Base-by-base conservation (phyloP, 805 yeast genomes). In the Candida tammaniensis region DNA sequence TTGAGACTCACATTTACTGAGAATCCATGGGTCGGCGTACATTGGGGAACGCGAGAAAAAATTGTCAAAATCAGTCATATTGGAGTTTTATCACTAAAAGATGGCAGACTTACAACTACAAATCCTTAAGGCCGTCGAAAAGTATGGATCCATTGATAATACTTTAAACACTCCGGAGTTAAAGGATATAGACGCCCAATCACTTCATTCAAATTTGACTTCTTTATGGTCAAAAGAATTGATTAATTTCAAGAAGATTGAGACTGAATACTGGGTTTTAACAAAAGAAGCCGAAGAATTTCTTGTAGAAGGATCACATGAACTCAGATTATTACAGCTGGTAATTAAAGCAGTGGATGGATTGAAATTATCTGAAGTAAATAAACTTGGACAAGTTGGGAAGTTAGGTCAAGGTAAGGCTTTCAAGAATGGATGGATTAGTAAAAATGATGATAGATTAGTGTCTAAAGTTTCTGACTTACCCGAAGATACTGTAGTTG, bases 401-500 rank as follows among this genome's bases (percentile, higher is more conserved):
- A 81, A 82, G 49, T 74, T 91, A 45, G 99, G 98, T 44, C 98
- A 93, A 68, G 95, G 95, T 49, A 81, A 89, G 53, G 99, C 98
- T 12, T 94, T 93, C 76, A 91, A 88, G 64, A 89, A 89, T 60
- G 94, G 95, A 26, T 93, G 99, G 99, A 81, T 93, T 51, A 67
- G 76, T 44, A 93, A 94, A 59, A 85, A 82, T 39, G 94, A 91
- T 38, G 95, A 85, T 49, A 78, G 73, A 52, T 74, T 91, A 48
- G 76, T 86, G 32, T 57, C 85, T 18, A 76, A 78, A 44, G 69
- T 81, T 20, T 62, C 69, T 31, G 67, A 64, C 25, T 59, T 71
- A 36, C 87, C 88, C 23, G 64, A 59, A 8, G 96, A 86, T 61
- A 70, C 67, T 30, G 85, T 89, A 11, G 83, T 82, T 34, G 65